Base-by-base conservation (phyloP, 1,284 basidiomycete genomes). In the Cronartium quercuum region DNA sequence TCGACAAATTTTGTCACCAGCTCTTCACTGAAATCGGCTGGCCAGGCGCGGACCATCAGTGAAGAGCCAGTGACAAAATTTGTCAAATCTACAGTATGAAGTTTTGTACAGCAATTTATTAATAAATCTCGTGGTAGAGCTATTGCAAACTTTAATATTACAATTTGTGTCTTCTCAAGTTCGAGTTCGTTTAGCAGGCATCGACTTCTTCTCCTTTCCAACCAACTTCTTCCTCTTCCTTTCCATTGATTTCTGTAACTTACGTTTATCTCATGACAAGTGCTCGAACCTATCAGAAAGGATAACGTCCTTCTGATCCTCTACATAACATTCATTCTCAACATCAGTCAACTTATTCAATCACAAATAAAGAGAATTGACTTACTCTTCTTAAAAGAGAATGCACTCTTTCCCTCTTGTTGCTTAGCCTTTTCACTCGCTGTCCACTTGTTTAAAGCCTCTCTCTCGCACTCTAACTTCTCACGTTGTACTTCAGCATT, bases 171-270 rank as follows among this genome's bases (percentile, higher is more conserved):
- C 29, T 29, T 29, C 2, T 55, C 51, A 18, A 55, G 51, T 21
- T 13, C 68, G 37, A 13, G 40, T 9, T 57, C 68, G 24, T 55
- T 64, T 71, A 13, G 62, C 12, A 9, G 68, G 68, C 68, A 71
- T 71, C 34, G 61, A 64, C 35, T 73, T 73, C 63, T 73, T 73
- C 40, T 73, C 70, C 38, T 73, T 73, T 12, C 63, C 63, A 41
- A 34, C 62, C 18, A 66, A 38, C 44, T 73, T 73, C 24, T 73
- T 73, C 24, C 63, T 55, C 41, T 73, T 73, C 9, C 47, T 44
- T 34, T 73, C 70, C 13, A 73, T 55, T 6, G 70, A 38, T 18
- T 73, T 73, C 6, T 73, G 44, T 10, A 73, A 37, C 34, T 73
- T 73, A 7, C 37, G 63, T 24, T 73, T 73, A 51, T 73, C 47